Evolutionary conservation across 176 grass and related monocot genomes (phyloP), one percentile per base, ranked within the genome.

Genomic region (Eragrostis curvula): DNA sequence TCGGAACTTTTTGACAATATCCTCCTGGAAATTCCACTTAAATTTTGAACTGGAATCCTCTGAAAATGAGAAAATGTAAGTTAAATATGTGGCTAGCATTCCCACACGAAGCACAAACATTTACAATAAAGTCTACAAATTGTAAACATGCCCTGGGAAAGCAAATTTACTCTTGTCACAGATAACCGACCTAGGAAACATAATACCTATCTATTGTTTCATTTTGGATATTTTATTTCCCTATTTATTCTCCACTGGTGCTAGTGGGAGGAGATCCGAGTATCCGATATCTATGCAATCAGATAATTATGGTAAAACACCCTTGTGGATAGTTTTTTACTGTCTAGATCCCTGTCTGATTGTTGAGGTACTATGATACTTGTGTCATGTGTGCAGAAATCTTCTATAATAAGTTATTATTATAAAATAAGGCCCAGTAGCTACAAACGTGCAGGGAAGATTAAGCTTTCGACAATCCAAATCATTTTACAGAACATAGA

Each of bases 31-130:
- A 79, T 91, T 94, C 46, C 75, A 83, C 56, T 88, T 79, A 75
- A 79, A 77, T 56, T 87, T 89, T 71, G 92, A 78, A 72, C 32
- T 78, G 66, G 92, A 87, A 81, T 82, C 79, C 18, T 92, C 92
- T 93, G 88, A 21, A 84, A 12, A 86, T 65, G 48, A 79, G 57
- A 87, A 65, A 36, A 78, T 21, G 23, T 28, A 20, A 60, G 9
- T 84, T 51, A 88, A 61, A 4, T 68, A n/a, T 53, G 56, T n/a
- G 3, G 29, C 23, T 43, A 32, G 50, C 61, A 80, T 0, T 45
- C 40, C 49, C 69, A 48, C 28, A 9, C 71, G 32, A 36, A 36
- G 32, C 32, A 81, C 59, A 61, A 21, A 21, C 25, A 88, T 32
- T 36, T 8, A 59, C 20, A 18, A 68, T 39, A 4, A 81, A 86